A percentile compares a stretch with the other conserved stretches of the same genome.
These are phyloP conservation scores for Porosira glacialis DNA, from an alignment of 352 stramenopile genomes.

Conservation along the genomic window DNA sequence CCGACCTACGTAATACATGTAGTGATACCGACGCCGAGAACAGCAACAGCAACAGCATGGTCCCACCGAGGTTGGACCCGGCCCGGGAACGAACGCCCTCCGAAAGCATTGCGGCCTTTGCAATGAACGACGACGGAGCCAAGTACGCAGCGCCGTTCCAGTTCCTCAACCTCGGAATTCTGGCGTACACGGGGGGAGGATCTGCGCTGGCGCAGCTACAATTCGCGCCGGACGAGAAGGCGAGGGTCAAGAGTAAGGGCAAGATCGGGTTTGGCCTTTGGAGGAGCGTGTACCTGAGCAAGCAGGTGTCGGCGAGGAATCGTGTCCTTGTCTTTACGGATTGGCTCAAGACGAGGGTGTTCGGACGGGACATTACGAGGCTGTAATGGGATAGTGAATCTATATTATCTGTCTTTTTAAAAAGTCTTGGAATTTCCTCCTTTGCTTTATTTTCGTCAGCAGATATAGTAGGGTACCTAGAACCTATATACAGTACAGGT, in stretches of 20 bases:
- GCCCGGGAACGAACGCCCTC: constrained; percentile 51
- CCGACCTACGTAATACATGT: too few species aligned
- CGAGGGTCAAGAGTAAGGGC: constrained; percentile 52
- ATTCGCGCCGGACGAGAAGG: constrained; percentile 62
- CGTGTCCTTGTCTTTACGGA: constrained; percentile 81
- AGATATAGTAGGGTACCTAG: too few species aligned
- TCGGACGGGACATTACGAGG: constrained; percentile 81
- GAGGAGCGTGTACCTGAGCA: constrained; percentile 83
- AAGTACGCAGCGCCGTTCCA: constrained; percentile 83
- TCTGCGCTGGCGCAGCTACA: constrained; percentile 83
- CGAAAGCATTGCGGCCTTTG: constrained; percentile 70
- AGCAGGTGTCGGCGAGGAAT: constrained; percentile 83
- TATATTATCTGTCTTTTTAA: too few species aligned
- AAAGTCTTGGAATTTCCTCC: too few species aligned
- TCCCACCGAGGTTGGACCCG: constrained; percentile 29
- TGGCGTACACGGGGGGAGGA: constrained; percentile 83
- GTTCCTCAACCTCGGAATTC: constrained; percentile 85
- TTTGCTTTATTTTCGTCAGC: too few species aligned
- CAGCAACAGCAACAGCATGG: constrained; percentile 40
- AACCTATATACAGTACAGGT: too few species aligned
- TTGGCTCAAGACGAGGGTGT: constrained; percentile 82
- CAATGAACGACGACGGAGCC: constrained; percentile 43
- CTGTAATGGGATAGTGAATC: too few species aligned
- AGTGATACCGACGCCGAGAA: constrained; percentile 63
- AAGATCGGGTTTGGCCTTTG: constrained; percentile 76